Percentiles rank a stretch among this genome's conserved stretches.
Evolutionary conservation across 352 stramenopile genomes (phyloP).

Genomic region (Phytophthora meadii): DNA sequence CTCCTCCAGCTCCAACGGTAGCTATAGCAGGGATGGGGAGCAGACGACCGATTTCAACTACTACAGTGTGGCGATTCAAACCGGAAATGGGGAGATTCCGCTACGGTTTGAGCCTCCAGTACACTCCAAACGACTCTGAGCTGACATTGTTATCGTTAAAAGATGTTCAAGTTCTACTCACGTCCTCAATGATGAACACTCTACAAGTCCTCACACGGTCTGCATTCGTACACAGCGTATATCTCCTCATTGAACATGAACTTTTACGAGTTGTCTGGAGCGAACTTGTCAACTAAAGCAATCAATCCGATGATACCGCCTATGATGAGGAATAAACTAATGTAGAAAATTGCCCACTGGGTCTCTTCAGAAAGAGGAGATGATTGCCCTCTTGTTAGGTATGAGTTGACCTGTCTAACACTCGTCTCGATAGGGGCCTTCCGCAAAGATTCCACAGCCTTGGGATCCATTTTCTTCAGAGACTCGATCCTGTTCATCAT

Average conservation of each 20-base stretch:
- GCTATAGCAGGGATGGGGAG: slow-evolving; percentile 19
- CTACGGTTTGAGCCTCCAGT: slow-evolving; percentile 47
- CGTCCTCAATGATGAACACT: slow-evolving; percentile 13
- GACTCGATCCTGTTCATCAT: not conserved
- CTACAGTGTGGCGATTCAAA: slow-evolving; percentile 26
- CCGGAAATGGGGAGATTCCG: slow-evolving; percentile 40
- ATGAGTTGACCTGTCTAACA: no score
- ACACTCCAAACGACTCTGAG: slow-evolving; percentile 25
- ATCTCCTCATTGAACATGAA: no score
- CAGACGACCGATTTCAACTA: slow-evolving; percentile 1
- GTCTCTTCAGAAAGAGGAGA: not conserved
- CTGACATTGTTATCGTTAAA: slow-evolving; percentile 41
- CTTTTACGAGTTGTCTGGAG: no score
- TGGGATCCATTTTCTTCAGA: not conserved
- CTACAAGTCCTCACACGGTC: no score
- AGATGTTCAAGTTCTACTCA: slow-evolving; percentile 30
- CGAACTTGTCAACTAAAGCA: no score
- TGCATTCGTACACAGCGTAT: no score
- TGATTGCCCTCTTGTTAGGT: not conserved
- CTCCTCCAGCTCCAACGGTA: slow-evolving; percentile 18
- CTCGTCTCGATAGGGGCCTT: not conserved
- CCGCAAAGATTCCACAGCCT: not conserved
- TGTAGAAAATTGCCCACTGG: not conserved
- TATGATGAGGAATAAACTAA: no score
- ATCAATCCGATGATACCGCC: no score